phyloP scores from a whole-genome alignment of 495 filamentous ascomycete species.

The Neohortaea acidophila region DNA sequence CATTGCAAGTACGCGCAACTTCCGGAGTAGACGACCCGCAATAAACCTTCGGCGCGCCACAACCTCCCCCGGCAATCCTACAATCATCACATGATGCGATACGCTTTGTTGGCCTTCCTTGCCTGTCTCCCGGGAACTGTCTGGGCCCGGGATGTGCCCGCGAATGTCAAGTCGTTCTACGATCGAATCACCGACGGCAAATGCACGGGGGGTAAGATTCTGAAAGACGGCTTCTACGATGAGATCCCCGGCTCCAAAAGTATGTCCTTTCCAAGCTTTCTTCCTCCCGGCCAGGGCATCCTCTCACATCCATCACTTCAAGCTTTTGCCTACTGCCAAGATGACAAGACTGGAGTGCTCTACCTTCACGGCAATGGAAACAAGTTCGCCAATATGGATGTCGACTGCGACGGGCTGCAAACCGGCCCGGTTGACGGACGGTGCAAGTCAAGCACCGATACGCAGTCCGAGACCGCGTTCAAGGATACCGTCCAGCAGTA shows the following conservation, averaged over 20 bases:
- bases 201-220: background rate
- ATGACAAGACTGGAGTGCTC: slow-evolving; percentile 4
- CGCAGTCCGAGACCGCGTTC: slow-evolving; percentile 41
- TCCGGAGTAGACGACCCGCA: no score
- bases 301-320: no score
- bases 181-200: background rate
- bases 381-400: slow-evolving; percentile 53
- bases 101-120: no score
- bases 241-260: background rate
- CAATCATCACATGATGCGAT: no score
- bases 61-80: no score
- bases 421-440: slow-evolving; percentile 34
- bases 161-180: background rate
- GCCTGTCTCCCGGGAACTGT: background rate
- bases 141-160: background rate
- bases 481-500: slow-evolving; percentile 29
- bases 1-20: no score
- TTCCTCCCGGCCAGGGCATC: no score
- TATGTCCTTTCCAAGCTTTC: background rate
- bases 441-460: slow-evolving; percentile 31
- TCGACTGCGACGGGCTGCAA: slow-evolving; percentile 52
- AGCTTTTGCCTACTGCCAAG: slow-evolving; percentile 16
- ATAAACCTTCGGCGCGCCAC: no score
- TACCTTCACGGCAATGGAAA: slow-evolving; percentile 20
- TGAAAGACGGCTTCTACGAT: background rate